phyloP scores from a whole-genome alignment of 108 stramenopile genomes.

The Poteriospumella lacustris region DNA sequence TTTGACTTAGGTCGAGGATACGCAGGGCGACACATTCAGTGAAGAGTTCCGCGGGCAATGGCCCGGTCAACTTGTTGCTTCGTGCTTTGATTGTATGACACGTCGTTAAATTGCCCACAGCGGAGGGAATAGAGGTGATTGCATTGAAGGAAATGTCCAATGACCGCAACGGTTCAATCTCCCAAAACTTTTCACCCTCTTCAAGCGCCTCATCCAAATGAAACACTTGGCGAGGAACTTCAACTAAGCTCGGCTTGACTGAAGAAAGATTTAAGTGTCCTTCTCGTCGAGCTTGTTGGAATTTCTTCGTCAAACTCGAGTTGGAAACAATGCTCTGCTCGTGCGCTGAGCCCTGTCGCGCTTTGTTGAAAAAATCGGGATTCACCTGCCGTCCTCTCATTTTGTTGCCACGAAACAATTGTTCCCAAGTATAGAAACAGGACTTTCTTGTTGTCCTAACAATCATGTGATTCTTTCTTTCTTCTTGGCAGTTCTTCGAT shows the following conservation, averaged over 20 bases:
- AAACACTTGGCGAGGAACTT: neutral
- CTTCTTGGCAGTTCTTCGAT: too few relatives aligned
- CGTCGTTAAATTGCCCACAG: neutral
- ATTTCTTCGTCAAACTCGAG: neutral
- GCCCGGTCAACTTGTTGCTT: neutral
- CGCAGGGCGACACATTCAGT: neutral
- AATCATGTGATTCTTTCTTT: too few relatives aligned
- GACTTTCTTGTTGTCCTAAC: too few relatives aligned
- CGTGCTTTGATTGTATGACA: neutral
- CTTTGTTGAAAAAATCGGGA: neutral
- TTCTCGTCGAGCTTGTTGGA: neutral
- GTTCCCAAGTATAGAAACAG: too few relatives aligned
- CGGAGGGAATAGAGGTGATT: neutral
- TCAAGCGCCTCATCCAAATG: neutral
- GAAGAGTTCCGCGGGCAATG: neutral
- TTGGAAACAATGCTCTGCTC: neutral
- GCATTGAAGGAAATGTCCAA: slow-evolving; percentile 5
- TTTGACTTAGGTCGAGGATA: neutral
- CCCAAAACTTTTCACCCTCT: slow-evolving; percentile 32
- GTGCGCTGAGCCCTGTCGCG: neutral
- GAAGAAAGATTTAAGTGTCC: neutral
- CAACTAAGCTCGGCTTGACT: neutral
- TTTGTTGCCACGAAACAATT: too few relatives aligned
- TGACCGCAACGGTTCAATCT: neutral
- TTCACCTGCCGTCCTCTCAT: neutral